These are phyloP conservation scores for Diaporthe citrichinensis DNA, from an alignment of 2,329 filamentous ascomycete genomes.

Conservation along the genomic window DNA sequence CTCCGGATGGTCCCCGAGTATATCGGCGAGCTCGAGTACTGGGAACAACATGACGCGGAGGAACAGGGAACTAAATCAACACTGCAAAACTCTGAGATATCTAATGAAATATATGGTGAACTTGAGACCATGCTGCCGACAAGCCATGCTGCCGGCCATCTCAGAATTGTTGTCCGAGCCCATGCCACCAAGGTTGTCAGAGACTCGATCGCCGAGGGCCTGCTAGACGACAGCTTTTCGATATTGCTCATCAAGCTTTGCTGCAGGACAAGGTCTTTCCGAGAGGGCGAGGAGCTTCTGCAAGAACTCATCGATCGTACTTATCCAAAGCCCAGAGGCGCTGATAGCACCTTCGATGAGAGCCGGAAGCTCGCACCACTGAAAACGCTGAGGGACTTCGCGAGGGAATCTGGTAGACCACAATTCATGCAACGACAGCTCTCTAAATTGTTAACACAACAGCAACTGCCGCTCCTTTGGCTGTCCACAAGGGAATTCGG, in stretches of 20 bases:
- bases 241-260: slow-evolving; percentile 59
- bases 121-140: slow-evolving; percentile 60
- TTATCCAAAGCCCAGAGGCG: slow-evolving; percentile 53
- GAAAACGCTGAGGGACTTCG: slow-evolving; percentile 52
- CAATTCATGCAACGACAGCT: slow-evolving; percentile 56
- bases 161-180: slow-evolving; percentile 60
- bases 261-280: slow-evolving; percentile 50
- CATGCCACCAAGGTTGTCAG: slow-evolving; percentile 61
- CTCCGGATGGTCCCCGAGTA: slow-evolving; percentile 63
- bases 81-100: slow-evolving; percentile 55
- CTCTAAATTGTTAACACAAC: slow-evolving; percentile 52
- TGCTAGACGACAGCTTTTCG: slow-evolving; percentile 58
- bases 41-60: slow-evolving; percentile 56
- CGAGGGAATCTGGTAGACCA: slow-evolving; percentile 48
- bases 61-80: slow-evolving; percentile 53
- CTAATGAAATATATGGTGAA: slow-evolving; percentile 63
- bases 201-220: slow-evolving; percentile 57
- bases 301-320: slow-evolving; percentile 51
- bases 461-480: slow-evolving; percentile 58
- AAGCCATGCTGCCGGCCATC: slow-evolving; percentile 60
- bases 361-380: slow-evolving; percentile 50
- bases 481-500: slow-evolving; percentile 58
- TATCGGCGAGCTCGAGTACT: slow-evolving; percentile 60
- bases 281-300: slow-evolving; percentile 60
- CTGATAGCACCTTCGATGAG: slow-evolving; percentile 50